Evolutionary conservation across 2,329 filamentous ascomycete genomes (phyloP), one percentile per base, ranked within the genome.

Genomic region (Metarhizium humberi): DNA sequence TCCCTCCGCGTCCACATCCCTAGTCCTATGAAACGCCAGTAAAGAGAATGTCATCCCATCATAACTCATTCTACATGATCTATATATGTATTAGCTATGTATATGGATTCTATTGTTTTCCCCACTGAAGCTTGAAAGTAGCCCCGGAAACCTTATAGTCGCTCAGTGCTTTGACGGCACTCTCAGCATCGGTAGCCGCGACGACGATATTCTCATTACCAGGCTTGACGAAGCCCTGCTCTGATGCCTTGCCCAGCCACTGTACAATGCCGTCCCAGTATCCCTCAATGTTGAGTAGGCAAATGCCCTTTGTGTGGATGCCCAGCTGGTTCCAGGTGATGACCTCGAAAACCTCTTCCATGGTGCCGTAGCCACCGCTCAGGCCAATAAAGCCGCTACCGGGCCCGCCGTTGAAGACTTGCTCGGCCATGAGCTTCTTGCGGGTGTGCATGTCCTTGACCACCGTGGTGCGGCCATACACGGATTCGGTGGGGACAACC

Each of bases 371-470:
- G 0, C 94, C 94, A 47, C 92, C 92, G 55, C 82, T 84, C 57
- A 99, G 75, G 32, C 91, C 91, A 45, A 99, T 84, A 73, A 99
- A 99, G 13, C 92, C 92, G 56, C 84, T 87, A 1, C 92, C 92
- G 0, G 86, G 84, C 0, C 88, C 92, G 30, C 90, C 90, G 20
- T 82, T 80, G 29, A 95, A 80, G 16, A 97, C 91, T 69, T 92
- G 88, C 63, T 84, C 78, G 6, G 92, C 92, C 94, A 99, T 97
- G 75, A 94, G 79, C 62, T 88, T 84, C 77, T 99, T 99, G 60
- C 94, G 84, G 46, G 90, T 92, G 73, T 99, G 94, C 94, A 99
- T 99, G 69, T 96, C 91, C 62, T 84, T 80, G 32, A 97, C 94
- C 8, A 96, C 84, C 0, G 91, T 96, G 13, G 91, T 96, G 47